Conservation (phyloP, 169 alveolate species). For the Eimeria praecox region DNA sequence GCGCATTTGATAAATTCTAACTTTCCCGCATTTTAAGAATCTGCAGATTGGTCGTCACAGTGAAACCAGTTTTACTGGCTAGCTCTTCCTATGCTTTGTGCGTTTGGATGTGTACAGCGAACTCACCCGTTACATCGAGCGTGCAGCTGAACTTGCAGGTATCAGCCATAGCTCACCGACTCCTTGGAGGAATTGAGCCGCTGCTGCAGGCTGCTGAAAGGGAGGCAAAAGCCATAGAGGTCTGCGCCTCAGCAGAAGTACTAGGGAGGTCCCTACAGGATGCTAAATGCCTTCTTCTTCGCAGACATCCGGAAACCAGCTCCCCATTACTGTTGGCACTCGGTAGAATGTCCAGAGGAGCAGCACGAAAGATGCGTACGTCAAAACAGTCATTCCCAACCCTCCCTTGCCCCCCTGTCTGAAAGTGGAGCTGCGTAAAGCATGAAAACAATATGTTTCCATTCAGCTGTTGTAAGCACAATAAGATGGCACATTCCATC, state of each 20-base stretch:
- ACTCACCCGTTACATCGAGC: conserved; percentile 41
- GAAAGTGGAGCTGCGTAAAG: not conserved
- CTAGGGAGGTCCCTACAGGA: conserved; percentile 61
- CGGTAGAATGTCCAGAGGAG: conserved; percentile 18
- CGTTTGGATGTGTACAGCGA: conserved; percentile 23
- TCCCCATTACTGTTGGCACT: conserved; percentile 63
- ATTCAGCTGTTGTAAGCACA: not conserved
- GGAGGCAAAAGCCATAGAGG: conserved; percentile 46
- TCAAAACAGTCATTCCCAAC: not conserved
- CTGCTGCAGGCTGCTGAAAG: conserved; percentile 35
- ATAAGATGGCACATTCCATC: not conserved
- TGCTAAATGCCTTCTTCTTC: conserved; percentile 2
- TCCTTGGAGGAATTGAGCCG: conserved; percentile 20
- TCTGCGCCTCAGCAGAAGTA: conserved; percentile 62
- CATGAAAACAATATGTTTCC: not conserved
- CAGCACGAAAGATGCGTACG: conserved; percentile 2
- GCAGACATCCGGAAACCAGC: conserved; percentile 3
- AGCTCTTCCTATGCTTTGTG: not conserved
- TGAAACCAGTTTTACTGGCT: not conserved
- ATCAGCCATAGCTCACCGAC: conserved; percentile 38
- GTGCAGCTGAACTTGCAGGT: conserved; percentile 44
- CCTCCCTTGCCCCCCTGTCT: not conserved
- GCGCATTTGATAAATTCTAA: not conserved
- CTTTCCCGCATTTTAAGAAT: not conserved
- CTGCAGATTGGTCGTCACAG: not conserved